A percentile compares a stretch with the other conserved stretches of the same genome.
Conservation (phyloP, 208 protist species). For the Acanthamoeba healyi region DNA sequence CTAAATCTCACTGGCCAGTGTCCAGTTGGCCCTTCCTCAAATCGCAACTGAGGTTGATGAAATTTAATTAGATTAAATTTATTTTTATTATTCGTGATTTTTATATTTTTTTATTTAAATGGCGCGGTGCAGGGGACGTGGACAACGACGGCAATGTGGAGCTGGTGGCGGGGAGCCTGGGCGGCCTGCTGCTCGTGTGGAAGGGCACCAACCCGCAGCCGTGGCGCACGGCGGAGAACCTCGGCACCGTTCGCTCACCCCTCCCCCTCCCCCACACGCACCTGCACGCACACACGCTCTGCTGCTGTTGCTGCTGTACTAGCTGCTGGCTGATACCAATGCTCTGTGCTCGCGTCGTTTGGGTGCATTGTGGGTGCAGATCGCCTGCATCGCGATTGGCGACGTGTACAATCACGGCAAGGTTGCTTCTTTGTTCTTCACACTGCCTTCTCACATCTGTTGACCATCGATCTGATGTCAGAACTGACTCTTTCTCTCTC, state of each 20-base stretch:
- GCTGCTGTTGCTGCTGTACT: too few species aligned
- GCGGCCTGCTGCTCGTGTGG: constrained; percentile 36
- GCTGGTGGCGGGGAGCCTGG: constrained; percentile 30
- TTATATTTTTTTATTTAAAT: too few species aligned
- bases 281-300: too few species aligned
- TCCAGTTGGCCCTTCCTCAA: neutral
- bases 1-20: too few species aligned
- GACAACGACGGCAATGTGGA: constrained; percentile 66
- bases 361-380: too few species aligned
- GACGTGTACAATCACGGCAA: constrained; percentile 43
- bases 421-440: too few species aligned
- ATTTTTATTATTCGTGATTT: constrained; percentile 11
- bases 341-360: neutral
- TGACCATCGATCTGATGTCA: too few species aligned
- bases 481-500: too few species aligned
- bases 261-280: neutral
- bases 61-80: too few species aligned
- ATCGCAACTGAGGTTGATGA: too few species aligned
- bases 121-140: constrained; percentile 7
- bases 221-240: neutral
- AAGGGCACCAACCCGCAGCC: constrained; percentile 34
- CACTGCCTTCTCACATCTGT: too few species aligned
- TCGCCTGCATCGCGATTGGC: constrained; percentile 24
- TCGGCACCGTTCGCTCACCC: neutral
- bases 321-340: too few species aligned